Evolutionary conservation across 768 basidiomycete species (phyloP).

Genomic region (Mycena galopus): DNA sequence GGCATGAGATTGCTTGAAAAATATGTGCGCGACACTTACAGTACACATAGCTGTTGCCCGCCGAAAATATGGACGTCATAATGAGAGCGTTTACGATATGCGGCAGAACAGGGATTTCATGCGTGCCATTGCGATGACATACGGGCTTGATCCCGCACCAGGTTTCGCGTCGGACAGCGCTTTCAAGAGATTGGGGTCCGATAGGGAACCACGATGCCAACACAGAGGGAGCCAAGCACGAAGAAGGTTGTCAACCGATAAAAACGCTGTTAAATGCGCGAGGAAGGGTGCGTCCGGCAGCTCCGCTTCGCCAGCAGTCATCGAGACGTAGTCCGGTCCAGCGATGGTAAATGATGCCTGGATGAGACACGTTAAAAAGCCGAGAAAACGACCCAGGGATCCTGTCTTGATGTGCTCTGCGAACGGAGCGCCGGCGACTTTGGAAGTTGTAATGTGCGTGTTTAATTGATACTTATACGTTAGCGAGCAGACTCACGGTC

Average conservation of each 20-base stretch:
- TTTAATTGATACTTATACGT: neutral
- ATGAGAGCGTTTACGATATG: constrained; percentile 81
- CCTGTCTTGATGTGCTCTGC: constrained; percentile 68
- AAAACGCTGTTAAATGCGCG: constrained; percentile 82
- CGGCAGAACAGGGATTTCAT: constrained; percentile 75
- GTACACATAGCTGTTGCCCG: constrained; percentile 78
- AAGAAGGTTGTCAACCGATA: constrained; percentile 86
- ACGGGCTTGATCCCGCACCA: constrained; percentile 78
- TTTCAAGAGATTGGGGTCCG: constrained; percentile 67
- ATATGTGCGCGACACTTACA: neutral
- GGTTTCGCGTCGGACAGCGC: constrained; percentile 69
- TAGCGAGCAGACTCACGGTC: constrained; percentile 49
- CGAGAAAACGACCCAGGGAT: constrained; percentile 70
- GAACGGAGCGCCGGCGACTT: constrained; percentile 65
- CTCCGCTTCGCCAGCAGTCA: constrained; percentile 79
- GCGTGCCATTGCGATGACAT: constrained; percentile 85
- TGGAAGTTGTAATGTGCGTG: constrained; percentile 49
- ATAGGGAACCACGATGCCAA: constrained; percentile 85
- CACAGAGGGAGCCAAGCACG: constrained; percentile 76
- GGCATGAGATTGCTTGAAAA: neutral
- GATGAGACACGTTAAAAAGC: constrained; percentile 72
- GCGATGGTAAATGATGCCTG: constrained; percentile 74
- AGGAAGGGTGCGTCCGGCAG: constrained; percentile 78
- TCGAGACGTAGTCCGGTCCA: constrained; percentile 66
- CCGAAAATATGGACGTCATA: constrained; percentile 78